These are phyloP conservation scores for Quercus phellos DNA, from an alignment of 331 rosid species.

Conservation along the genomic window DNA sequence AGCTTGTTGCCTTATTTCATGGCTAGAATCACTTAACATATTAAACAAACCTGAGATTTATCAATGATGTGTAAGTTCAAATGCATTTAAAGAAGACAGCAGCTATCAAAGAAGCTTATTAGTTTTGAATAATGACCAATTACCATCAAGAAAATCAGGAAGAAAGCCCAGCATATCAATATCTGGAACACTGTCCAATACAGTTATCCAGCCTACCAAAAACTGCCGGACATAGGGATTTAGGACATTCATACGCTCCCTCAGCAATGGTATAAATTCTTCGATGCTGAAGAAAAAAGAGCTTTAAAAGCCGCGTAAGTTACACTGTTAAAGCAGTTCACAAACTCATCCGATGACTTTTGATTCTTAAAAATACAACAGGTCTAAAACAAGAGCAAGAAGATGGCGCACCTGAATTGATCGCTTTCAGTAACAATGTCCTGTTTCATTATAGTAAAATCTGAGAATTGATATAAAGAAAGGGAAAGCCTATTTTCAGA, in stretches of 20 bases:
- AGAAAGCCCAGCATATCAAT: conserved; percentile 99
- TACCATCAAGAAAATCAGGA: conserved; percentile 99
- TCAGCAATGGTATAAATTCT: conserved; percentile 91
- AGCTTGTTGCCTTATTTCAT: conserved; percentile 96
- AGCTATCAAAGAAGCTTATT: not conserved
- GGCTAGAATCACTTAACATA: conserved; percentile 96
- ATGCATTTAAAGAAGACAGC: conserved; percentile 9
- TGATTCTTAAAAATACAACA: conserved; percentile 16
- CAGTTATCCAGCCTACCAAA: conserved; percentile 99
- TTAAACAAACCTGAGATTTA: conserved; percentile 82
- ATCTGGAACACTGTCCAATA: conserved; percentile 95
- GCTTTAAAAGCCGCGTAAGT: not conserved
- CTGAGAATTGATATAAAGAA: conserved; percentile 24
- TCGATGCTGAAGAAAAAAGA: conserved; percentile 63
- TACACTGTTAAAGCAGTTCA: conserved; percentile 2
- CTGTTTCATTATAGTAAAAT: conserved; percentile 52
- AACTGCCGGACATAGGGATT: conserved; percentile 98
- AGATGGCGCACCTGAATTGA: conserved; percentile 81
- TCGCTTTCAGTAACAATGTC: conserved; percentile 98
- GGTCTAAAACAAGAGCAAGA: conserved; percentile 20
- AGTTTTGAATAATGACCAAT: conserved; percentile 13
- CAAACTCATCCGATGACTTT: conserved; percentile 14
- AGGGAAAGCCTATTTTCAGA: conserved; percentile 8
- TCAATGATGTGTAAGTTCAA: conserved; percentile 21
- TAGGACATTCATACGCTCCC: conserved; percentile 99